These are phyloP conservation scores for Suillus tomentosus DNA, from an alignment of 768 basidiomycete genomes.

Conservation along the genomic window DNA sequence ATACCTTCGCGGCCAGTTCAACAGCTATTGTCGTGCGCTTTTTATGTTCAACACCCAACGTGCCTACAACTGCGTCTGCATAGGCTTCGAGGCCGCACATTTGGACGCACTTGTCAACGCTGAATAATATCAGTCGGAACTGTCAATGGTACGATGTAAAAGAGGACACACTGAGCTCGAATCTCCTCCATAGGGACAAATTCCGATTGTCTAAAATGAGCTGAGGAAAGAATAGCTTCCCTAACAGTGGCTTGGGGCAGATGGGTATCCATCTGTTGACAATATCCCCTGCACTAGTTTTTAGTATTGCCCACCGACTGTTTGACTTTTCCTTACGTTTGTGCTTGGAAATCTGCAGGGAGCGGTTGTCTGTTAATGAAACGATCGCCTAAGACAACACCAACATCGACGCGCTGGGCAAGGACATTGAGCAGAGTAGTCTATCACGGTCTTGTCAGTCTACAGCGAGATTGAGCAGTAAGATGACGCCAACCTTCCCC, in stretches of 20 bases:
- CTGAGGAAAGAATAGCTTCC: conserved; percentile 80
- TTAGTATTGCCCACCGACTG: not conserved
- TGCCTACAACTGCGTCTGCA: conserved; percentile 69
- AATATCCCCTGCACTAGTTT: conserved; percentile 61
- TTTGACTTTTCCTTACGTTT: conserved; percentile 40
- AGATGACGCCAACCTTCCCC: conserved; percentile 40
- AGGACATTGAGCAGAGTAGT: conserved; percentile 54
- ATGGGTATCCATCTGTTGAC: conserved; percentile 86
- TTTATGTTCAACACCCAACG: conserved; percentile 67
- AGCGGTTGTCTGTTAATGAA: conserved; percentile 47
- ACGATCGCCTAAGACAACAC: conserved; percentile 43
- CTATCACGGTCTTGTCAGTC: conserved; percentile 22
- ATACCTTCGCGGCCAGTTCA: conserved; percentile 76
- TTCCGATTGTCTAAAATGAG: conserved; percentile 73
- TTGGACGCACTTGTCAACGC: conserved; percentile 56
- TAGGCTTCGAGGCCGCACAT: conserved; percentile 67
- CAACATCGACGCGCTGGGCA: conserved; percentile 39
- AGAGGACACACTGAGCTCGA: conserved; percentile 64
- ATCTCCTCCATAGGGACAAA: conserved; percentile 70
- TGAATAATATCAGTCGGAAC: conserved; percentile 17
- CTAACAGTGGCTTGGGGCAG: conserved; percentile 73
- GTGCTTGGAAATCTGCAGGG: conserved; percentile 54
- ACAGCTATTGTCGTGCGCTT: conserved; percentile 89
- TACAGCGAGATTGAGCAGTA: conserved; percentile 17
- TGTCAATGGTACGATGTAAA: not conserved